Percentiles rank a stretch among this genome's conserved stretches.
These are phyloP conservation scores for Dianthus caryophyllus DNA, from an alignment of 148 eudicot species.

Conservation along the genomic window DNA sequence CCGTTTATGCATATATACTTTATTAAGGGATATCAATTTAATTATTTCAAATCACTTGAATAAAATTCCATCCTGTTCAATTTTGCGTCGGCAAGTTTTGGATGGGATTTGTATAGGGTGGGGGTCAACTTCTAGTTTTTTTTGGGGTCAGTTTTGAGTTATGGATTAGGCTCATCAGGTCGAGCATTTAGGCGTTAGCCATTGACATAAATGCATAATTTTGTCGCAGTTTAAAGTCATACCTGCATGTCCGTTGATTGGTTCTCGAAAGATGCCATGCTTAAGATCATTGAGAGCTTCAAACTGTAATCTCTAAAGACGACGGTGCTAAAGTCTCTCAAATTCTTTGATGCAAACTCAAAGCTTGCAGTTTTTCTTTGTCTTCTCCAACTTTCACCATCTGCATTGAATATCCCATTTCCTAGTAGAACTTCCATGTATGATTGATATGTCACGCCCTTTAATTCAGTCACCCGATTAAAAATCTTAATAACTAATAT, in stretches of 20 bases:
- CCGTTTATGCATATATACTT: no score
- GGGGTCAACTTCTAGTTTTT: no score
- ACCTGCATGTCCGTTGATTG: slow-evolving; percentile 85
- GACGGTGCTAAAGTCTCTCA: slow-evolving; percentile 91
- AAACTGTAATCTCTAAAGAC: slow-evolving; percentile 88
- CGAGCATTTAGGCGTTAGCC: no score
- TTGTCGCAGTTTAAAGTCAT: no score
- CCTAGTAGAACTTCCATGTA: slow-evolving; percentile 95
- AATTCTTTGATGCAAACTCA: slow-evolving; percentile 94
- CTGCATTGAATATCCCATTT: slow-evolving; percentile 86
- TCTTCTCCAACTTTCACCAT: slow-evolving; percentile 93
- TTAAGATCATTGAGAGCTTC: slow-evolving; percentile 60
- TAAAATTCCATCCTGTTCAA: no score
- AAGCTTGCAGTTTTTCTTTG: slow-evolving; percentile 96
- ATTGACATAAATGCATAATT: no score
- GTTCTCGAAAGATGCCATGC: slow-evolving; percentile 42
- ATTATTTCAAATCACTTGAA: no score
- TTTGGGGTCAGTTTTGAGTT: no score
- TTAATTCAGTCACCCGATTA: background rate
- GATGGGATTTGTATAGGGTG: no score
- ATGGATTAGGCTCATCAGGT: no score
- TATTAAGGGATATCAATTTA: no score
- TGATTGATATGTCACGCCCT: slow-evolving; percentile 96
- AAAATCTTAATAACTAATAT: background rate
- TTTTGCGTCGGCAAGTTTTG: no score